phyloP scores from a whole-genome alignment of 2,329 filamentous ascomycete genomes.

The Pestalotiopsis sp. region DNA sequence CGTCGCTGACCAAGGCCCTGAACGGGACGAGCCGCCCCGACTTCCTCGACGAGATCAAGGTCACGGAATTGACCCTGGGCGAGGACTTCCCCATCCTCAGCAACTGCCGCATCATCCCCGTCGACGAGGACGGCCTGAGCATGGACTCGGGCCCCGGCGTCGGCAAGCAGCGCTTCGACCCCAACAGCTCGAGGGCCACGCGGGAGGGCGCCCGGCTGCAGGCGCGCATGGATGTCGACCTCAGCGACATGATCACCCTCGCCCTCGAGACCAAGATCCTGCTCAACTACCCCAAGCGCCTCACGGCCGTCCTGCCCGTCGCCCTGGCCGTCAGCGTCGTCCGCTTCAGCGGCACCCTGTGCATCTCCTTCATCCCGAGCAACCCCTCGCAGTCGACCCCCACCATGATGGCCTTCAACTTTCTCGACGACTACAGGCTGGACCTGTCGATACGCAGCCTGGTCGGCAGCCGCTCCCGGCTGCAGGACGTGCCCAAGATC shows the following conservation, averaged over 20 bases:
- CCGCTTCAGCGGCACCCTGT: slow-evolving; percentile 91
- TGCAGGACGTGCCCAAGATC: slow-evolving; percentile 88
- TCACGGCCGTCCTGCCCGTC: slow-evolving; percentile 87
- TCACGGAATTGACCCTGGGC: slow-evolving; percentile 90
- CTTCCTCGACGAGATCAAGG: slow-evolving; percentile 90
- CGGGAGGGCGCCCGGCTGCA: slow-evolving; percentile 77
- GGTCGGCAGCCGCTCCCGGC: slow-evolving; percentile 74
- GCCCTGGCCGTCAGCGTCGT: slow-evolving; percentile 90
- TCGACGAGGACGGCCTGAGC: slow-evolving; percentile 74
- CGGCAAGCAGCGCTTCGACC: slow-evolving; percentile 50
- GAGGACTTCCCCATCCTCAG: slow-evolving; percentile 99
- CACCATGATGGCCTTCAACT: slow-evolving; percentile 93
- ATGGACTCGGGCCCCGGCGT: slow-evolving; percentile 43
- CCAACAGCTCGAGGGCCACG: slow-evolving; percentile 47
- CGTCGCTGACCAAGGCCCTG: slow-evolving; percentile 79
- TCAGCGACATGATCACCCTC: slow-evolving; percentile 93
- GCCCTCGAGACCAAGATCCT: slow-evolving; percentile 93
- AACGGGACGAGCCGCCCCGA: slow-evolving; percentile 87
- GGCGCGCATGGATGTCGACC: slow-evolving; percentile 93
- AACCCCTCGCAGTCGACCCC: slow-evolving; percentile 69
- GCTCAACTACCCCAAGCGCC: slow-evolving; percentile 90
- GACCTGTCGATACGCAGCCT: slow-evolving; percentile 82
- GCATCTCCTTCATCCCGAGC: slow-evolving; percentile 87
- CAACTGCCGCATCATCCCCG: slow-evolving; percentile 93
- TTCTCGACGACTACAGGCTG: slow-evolving; percentile 84